Evolutionary conservation across 129 eudicot species (phyloP).

Genomic region (Chrysanthemum makinoi): DNA sequence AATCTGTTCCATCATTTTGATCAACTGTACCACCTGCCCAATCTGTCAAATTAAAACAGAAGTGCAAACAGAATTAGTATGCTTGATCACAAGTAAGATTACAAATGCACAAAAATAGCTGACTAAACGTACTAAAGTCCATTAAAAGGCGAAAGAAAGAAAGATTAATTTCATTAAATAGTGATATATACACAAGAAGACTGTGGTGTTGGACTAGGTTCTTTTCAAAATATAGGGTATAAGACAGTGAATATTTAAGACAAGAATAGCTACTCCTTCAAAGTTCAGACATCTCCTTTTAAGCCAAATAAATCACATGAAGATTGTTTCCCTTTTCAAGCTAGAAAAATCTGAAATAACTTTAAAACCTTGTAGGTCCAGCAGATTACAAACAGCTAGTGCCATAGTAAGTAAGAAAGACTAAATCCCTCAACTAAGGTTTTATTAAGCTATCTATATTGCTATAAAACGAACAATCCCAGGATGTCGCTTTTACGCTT

Average conservation of each 20-base stretch:
- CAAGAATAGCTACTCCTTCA: constrained; percentile 3
- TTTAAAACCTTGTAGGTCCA: neutral
- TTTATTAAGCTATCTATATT: neutral
- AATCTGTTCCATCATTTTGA: constrained; percentile 34
- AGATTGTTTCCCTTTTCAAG: neutral
- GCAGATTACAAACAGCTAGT: neutral
- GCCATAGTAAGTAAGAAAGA: constrained; percentile 2
- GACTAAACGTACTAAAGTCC: constrained; percentile 13
- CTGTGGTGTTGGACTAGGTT: neutral
- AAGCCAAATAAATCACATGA: neutral
- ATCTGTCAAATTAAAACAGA: neutral
- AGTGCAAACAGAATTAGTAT: constrained; percentile 13
- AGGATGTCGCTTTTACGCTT: neutral
- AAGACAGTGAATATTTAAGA: neutral
- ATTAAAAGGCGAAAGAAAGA: neutral
- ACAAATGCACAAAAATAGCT: constrained; percentile 4
- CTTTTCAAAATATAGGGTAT: neutral
- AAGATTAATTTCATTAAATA: neutral
- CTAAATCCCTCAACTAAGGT: neutral
- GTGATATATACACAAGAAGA: neutral
- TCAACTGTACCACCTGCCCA: constrained; percentile 43
- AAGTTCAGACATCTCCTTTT: neutral
- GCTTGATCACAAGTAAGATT: constrained; percentile 5
- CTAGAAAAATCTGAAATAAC: neutral
- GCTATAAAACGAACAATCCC: neutral